Conservation (phyloP, 1,284 basidiomycete genomes). For the Anthracocystis setariae region DNA sequence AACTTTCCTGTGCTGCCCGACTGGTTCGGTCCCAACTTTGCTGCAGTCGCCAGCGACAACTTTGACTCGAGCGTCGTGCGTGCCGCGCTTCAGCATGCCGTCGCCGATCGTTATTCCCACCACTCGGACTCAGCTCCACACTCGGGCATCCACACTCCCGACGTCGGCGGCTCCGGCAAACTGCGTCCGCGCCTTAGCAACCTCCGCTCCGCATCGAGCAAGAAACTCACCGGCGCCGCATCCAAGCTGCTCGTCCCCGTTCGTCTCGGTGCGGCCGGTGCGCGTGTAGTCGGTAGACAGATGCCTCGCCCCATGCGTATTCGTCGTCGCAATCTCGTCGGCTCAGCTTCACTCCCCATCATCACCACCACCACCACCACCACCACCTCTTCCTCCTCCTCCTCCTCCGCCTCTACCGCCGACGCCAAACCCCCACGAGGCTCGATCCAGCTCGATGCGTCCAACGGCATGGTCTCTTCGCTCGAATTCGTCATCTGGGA, state of each 20-base stretch:
- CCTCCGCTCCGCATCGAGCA: constrained; percentile 37
- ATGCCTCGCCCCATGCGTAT: constrained; percentile 56
- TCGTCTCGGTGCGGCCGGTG: constrained; percentile 52
- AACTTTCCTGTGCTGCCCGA: constrained; percentile 51
- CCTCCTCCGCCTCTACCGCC: constrained; percentile 2
- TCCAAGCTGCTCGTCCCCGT: constrained; percentile 55
- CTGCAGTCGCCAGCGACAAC: constrained; percentile 67
- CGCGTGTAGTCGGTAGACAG: constrained; percentile 50
- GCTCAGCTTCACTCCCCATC: too few species aligned
- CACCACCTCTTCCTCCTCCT: too few species aligned
- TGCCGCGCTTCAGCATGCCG: constrained; percentile 28
- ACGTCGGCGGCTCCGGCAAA: constrained; percentile 8
- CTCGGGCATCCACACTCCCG: not conserved
- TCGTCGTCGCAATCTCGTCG: constrained; percentile 17
- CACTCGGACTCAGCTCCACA: too few species aligned
- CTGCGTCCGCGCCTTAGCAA: constrained; percentile 20
- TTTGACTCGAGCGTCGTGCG: constrained; percentile 33
- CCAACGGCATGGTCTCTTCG: constrained; percentile 43
- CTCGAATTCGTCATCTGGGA: constrained; percentile 92
- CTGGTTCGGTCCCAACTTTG: constrained; percentile 69
- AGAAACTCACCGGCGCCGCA: constrained; percentile 43
- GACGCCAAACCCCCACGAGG: constrained; percentile 30
- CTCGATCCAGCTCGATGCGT: constrained; percentile 47
- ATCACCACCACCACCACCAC: too few species aligned
- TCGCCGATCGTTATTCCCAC: constrained; percentile 2